Base-by-base conservation (phyloP, 495 filamentous ascomycete genomes). In the Annulohypoxylon moriforme region DNA sequence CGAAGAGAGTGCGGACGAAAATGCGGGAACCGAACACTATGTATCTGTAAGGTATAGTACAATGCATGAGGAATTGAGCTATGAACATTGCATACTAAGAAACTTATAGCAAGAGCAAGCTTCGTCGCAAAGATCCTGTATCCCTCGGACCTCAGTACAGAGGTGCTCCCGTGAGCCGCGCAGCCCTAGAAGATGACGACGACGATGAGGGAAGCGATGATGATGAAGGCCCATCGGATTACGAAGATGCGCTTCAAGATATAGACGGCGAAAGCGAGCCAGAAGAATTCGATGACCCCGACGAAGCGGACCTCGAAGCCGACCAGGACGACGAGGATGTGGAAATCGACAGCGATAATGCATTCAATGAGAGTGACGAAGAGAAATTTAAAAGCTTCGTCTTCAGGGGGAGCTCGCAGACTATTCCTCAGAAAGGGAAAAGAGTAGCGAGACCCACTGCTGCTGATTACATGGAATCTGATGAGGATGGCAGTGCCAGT, bases 21-120 rank as follows among this genome's bases (percentile, higher is more conserved):
- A 79, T 75, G 85, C 68, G 78, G 89, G 75, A 18, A 89, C 93
- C 14, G 95, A 96, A 68, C 95, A 99, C 74, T 99, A 99, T 77
- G 85, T 90, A 24, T 80, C 87, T 62, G 92, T 97, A 74, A 90
- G 91, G 91, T 94, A 85, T 8, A 74, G 44, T 81, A 78, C 20
- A 2, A 78, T 20, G 3, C 20, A 5, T 1, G 3, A 20, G 11
- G 24, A 60, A 36, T 25, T 1, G 7, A 0, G 24, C 25, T 14
- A 50, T 40, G 9, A 33, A 31, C 31, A 4, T 0, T 24, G 11
- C 16, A 27, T 49, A 36, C 74, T 66, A 49, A 67, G 13, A 42
- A 49, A 50, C 70, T 7, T 55, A 29, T 72, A 94, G 93, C 16
- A 95, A 95, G 84, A 94, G 90, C 79, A 94, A 92, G 76, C 86